Evolutionary conservation across 805 yeast genomes (phyloP), one percentile per base, ranked within the genome.

Genomic region (Candida boleticola): DNA sequence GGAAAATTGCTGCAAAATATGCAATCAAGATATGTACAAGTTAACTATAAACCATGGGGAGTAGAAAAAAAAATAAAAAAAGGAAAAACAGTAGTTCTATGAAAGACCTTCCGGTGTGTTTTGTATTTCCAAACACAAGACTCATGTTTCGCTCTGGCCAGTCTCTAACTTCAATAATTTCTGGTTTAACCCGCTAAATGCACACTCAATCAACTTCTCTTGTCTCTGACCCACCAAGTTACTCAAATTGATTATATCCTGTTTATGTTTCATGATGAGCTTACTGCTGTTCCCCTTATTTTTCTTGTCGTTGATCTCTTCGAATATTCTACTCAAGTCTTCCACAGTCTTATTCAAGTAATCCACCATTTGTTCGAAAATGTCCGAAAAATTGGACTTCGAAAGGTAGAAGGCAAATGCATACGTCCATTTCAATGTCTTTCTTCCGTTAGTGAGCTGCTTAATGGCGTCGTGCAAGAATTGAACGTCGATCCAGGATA

Each of bases 341-440:
- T 87, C 95, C 10, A 85, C 88, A 0, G 86, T 79, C 44, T 72
- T 64, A 42, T 79, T 79, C 27, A 88, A 64, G 39, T 74, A 77
- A 40, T 72, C 78, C 60, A 87, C 95, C 54, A 81, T 81, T 43
- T 76, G 79, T 53, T 88, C 95, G 52, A 89, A 79, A 5, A 87
- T 74, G 29, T 73, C 70, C 7, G 83, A 76, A 42, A 75, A 74
- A 44, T 80, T 73, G 39, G 76, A 73, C 23, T 66, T 60, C 30
- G 71, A 73, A 26, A 89, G 67, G 57, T 82, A 87, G 55, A 66
- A 92, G 10, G 88, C 82, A 51, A 89, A 77, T 2, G 88, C 89
- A 63, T 87, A 90, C 0, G 97, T 80, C 97, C 98, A 93, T 67
- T 89, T 86, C 40, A 93, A 68, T 1, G 88, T 79, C 33, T 80